These are phyloP conservation scores for Metahyphopichia silvanorum DNA, from an alignment of 805 yeast genomes.

Conservation along the genomic window DNA sequence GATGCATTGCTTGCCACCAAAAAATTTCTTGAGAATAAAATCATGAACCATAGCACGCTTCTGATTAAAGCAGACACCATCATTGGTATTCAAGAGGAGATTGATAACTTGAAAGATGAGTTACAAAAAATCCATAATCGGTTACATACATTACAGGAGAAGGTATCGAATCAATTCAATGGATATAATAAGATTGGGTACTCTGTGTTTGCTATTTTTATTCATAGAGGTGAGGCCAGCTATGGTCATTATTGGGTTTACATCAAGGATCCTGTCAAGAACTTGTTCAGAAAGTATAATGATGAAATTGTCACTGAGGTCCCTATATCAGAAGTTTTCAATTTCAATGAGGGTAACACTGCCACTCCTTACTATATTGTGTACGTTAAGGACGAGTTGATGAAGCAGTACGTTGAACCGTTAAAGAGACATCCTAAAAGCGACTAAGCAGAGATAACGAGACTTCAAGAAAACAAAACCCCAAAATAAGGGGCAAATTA, in stretches of 20 bases:
- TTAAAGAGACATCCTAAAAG: conserved; percentile 59
- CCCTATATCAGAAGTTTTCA: conserved; percentile 58
- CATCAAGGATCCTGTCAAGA: conserved; percentile 68
- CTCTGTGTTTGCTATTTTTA: conserved; percentile 84
- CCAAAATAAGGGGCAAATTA: too few relatives aligned
- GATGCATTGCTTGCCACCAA: conserved; percentile 52
- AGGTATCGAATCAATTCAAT: conserved; percentile 59
- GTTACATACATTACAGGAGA: conserved; percentile 42
- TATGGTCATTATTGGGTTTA: conserved; percentile 98
- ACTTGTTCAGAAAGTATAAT: conserved; percentile 82
- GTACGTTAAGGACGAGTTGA: conserved; percentile 64
- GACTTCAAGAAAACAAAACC: too few relatives aligned
- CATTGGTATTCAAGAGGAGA: conserved; percentile 43
- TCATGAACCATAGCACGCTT: conserved; percentile 28
- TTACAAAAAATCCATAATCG: conserved; percentile 38
- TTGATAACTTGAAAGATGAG: conserved; percentile 45
- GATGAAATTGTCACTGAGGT: conserved; percentile 94
- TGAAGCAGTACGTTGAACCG: conserved; percentile 58
- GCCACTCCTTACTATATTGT: conserved; percentile 95
- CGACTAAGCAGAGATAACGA: too few relatives aligned
- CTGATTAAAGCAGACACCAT: conserved; percentile 46
- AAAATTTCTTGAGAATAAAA: conserved; percentile 49
- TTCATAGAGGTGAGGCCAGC: conserved; percentile 93
- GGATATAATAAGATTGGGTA: conserved; percentile 66
- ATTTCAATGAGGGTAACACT: conserved; percentile 63